Evolutionary conservation across 208 protist species (phyloP).

Genomic region (Lotmaria passim): DNA sequence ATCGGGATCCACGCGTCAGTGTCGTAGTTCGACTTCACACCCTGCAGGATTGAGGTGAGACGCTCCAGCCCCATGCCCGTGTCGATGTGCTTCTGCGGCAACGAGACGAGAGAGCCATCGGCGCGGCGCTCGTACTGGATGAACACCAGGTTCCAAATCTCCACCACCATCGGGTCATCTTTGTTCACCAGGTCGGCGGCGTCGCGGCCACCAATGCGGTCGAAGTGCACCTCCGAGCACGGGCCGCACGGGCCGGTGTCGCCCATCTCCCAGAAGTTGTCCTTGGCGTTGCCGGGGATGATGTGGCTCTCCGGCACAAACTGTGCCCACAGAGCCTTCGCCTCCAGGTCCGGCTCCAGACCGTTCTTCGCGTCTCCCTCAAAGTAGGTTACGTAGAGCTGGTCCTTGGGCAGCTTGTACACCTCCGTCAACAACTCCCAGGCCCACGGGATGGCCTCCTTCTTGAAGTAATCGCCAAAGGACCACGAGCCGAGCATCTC

Average conservation of each 20-base stretch:
- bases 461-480: slow-evolving; percentile 99
- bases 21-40: slow-evolving; percentile 98
- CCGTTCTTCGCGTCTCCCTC: slow-evolving; percentile 91
- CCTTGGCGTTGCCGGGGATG: slow-evolving; percentile 94
- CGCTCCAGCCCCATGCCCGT: slow-evolving; percentile 99
- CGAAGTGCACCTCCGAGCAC: slow-evolving; percentile 99
- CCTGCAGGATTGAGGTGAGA: slow-evolving; percentile 97
- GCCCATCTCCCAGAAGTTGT: slow-evolving; percentile 99
- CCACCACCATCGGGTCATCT: slow-evolving; percentile 98
- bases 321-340: slow-evolving; percentile 93
- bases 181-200: slow-evolving; percentile 97
- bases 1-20: slow-evolving; percentile 98
- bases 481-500: slow-evolving; percentile 99
- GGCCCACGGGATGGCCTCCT: slow-evolving; percentile 97
- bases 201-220: slow-evolving; percentile 97
- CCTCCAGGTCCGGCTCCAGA: slow-evolving; percentile 93
- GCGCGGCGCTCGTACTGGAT: slow-evolving; percentile 98
- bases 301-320: slow-evolving; percentile 92
- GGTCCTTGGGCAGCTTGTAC: slow-evolving; percentile 91
- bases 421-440: slow-evolving; percentile 98
- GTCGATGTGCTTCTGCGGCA: slow-evolving; percentile 96
- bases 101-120: slow-evolving; percentile 80
- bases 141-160: slow-evolving; percentile 99
- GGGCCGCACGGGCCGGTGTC: slow-evolving; percentile 98
- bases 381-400: slow-evolving; percentile 99